phyloP scores from a whole-genome alignment of 2,329 filamentous ascomycete genomes.

The Lomentospora prolificans region DNA sequence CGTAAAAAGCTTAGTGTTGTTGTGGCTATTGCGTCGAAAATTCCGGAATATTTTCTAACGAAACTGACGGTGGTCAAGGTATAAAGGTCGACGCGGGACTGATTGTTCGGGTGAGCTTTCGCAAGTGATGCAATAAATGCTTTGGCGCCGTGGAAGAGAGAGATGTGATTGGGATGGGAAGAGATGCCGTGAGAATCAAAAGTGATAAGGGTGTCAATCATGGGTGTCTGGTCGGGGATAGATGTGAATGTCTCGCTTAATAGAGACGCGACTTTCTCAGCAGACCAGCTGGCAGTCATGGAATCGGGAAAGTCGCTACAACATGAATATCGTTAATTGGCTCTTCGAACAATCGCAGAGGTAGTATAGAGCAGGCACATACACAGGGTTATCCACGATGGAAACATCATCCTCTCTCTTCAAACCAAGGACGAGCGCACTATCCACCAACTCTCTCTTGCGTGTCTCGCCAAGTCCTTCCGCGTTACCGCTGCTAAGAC shows the following conservation, averaged over 20 bases:
- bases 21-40: slow-evolving; percentile 66
- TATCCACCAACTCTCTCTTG: slow-evolving; percentile 74
- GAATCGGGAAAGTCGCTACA: slow-evolving; percentile 70
- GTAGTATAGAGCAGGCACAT: slow-evolving; percentile 11
- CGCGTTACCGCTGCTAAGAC: slow-evolving; percentile 79
- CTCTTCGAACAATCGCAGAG: not conserved
- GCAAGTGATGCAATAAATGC: slow-evolving; percentile 61
- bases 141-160: slow-evolving; percentile 72
- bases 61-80: slow-evolving; percentile 67
- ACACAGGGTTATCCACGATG: slow-evolving; percentile 68
- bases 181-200: slow-evolving; percentile 81
- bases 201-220: slow-evolving; percentile 77
- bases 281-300: slow-evolving; percentile 72
- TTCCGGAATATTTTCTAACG: slow-evolving; percentile 67
- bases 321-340: not conserved
- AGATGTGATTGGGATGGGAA: slow-evolving; percentile 86
- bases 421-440: slow-evolving; percentile 67
- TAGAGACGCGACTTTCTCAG: slow-evolving; percentile 57
- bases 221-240: slow-evolving; percentile 39
- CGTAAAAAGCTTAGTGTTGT: slow-evolving; percentile 45
- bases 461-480: slow-evolving; percentile 78
- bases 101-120: slow-evolving; percentile 51
- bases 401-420: slow-evolving; percentile 68
- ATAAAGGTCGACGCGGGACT: slow-evolving; percentile 73
- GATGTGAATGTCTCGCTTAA: slow-evolving; percentile 67